Conservation (phyloP, 257 asterid species). For the Fraxinus pennsylvanica region DNA sequence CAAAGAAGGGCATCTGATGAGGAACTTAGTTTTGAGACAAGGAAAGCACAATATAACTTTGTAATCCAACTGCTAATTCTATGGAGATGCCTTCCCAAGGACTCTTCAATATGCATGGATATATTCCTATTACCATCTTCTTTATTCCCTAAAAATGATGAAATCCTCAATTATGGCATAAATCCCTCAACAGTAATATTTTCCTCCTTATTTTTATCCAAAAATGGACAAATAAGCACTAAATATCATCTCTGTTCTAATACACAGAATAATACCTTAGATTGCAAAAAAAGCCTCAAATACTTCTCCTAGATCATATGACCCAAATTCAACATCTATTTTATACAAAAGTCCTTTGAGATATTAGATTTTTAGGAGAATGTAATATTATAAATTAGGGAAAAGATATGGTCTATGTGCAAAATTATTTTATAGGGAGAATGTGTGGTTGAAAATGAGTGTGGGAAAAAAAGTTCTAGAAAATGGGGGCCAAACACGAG, state of each 20-base stretch:
- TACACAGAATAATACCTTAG: neutral
- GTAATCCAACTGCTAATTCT: neutral
- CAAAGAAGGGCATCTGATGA: neutral
- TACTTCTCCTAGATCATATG: neutral
- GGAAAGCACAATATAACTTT: neutral
- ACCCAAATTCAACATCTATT: constrained; percentile 11
- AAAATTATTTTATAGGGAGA: too few species aligned
- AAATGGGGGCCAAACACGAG: too few species aligned
- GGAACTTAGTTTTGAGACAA: neutral
- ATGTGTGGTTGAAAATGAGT: too few species aligned
- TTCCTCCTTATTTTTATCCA: too few species aligned
- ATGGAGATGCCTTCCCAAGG: neutral
- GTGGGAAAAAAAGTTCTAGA: too few species aligned
- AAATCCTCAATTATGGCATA: neutral
- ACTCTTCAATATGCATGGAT: neutral
- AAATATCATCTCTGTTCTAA: neutral
- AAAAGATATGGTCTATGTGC: too few species aligned
- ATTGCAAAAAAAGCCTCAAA: neutral
- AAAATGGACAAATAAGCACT: neutral
- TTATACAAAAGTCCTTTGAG: too few species aligned
- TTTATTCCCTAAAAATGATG: neutral
- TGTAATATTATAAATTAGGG: too few species aligned
- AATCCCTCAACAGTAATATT: neutral
- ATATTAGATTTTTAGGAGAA: too few species aligned
- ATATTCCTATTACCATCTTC: neutral